These are phyloP conservation scores for Mycocentrospora acerina DNA, from an alignment of 2,329 filamentous ascomycete species.

Conservation along the genomic window DNA sequence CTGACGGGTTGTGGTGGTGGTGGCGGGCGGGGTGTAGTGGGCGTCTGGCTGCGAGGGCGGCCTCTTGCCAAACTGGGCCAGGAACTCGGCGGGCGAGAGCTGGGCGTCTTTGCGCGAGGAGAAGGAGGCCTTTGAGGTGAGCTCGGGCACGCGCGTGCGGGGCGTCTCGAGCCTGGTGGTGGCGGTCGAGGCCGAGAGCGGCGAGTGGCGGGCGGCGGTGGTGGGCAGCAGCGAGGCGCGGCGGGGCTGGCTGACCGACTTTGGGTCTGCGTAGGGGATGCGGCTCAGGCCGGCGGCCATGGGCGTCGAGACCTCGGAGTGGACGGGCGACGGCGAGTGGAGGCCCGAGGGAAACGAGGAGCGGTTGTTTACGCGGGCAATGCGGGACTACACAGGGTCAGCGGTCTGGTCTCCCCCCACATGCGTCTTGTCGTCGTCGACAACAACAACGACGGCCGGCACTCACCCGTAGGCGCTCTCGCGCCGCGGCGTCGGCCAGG, in stretches of 20 bases:
- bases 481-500: slow-evolving; percentile 25
- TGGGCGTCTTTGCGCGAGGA: slow-evolving; percentile 29
- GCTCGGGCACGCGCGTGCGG: slow-evolving; percentile 27
- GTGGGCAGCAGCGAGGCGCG: slow-evolving; percentile 37
- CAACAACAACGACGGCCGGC: no score
- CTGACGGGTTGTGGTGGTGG: slow-evolving; percentile 16
- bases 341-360: slow-evolving; percentile 37
- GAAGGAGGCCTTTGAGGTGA: slow-evolving; percentile 35
- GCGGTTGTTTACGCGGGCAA: slow-evolving; percentile 37
- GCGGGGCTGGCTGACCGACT: slow-evolving; percentile 24
- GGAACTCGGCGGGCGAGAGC: slow-evolving; percentile 37
- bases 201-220: slow-evolving; percentile 27
- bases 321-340: slow-evolving; percentile 28
- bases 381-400: slow-evolving; percentile 36
- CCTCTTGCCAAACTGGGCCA: slow-evolving; percentile 28
- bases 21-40: slow-evolving; percentile 34
- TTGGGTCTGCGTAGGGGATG: slow-evolving; percentile 30
- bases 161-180: slow-evolving; percentile 20
- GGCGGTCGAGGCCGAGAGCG: slow-evolving; percentile 27
- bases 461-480: slow-evolving; percentile 37
- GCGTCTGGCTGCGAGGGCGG: slow-evolving; percentile 37
- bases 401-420: no score
- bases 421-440: no score
- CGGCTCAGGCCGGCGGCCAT: slow-evolving; percentile 22
- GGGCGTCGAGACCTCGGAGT: slow-evolving; percentile 25